Evolutionary conservation across 2,329 filamentous ascomycete genomes (phyloP), one percentile per base, ranked within the genome.

Genomic region (Dissoconium aciculare): DNA sequence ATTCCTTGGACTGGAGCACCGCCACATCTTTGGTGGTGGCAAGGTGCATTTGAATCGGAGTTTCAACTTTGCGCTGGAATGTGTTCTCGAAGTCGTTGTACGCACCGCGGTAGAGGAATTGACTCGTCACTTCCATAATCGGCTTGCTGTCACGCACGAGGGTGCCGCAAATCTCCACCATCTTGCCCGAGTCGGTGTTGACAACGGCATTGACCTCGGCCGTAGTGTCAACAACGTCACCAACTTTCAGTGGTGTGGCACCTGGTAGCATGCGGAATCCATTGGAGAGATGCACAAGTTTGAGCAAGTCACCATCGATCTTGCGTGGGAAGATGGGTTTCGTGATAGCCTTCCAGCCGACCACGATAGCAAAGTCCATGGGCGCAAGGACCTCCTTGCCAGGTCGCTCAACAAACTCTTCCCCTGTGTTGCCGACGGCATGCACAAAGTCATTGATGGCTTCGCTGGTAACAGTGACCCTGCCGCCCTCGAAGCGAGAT

Each of bases 371-470:
- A 31, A 56, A 98, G 58, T 98, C 89, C 89, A 98, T 98, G 17
- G 91, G 89, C 5, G 89, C 89, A 46, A 78, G 87, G 41, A 94
- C 81, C 39, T 81, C 76, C 64, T 95, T 95, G 44, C 84, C 87
- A 26, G 85, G 87, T 28, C 87, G 74, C 50, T 95, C 87, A 31
- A 98, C 87, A 45, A 98, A 98, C 5, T 89, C 85, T 56, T 98
- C 89, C 21, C 87, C 87, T 10, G 81, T 93, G 61, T 98, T 98
- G 42, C 91, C 89, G 43, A 98, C 89, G 27, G 89, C 87, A 53
- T 98, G 85, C n/a, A 95, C 84, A 46, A 98, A 98, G 61, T 98
- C 85, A 39, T 92, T 91, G 61, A 98, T 94, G 39, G 79, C 85
- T 54, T 94, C 81, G 36, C 78, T 75, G 4, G 83, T 93, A 44